A percentile compares a stretch with the other conserved stretches of the same genome.
These are phyloP conservation scores for Backusella tuberculispora DNA, from an alignment of 192 early-diverging fungal genomes.

Conservation along the genomic window DNA sequence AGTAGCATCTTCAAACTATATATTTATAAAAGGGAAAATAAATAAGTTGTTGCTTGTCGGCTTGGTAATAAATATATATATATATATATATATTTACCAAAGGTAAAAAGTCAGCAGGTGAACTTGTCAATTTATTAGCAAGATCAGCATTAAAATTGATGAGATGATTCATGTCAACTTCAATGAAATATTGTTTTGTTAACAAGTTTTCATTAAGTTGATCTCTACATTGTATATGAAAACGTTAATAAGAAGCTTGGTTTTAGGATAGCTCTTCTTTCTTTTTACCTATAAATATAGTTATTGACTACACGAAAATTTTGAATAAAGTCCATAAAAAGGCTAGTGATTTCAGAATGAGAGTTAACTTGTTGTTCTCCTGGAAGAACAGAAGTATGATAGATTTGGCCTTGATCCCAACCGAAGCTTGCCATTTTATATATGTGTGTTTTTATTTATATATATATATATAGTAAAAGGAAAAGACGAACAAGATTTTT, in stretches of 20 bases:
- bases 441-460: too few species aligned
- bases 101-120: slow-evolving; percentile 81
- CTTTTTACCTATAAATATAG: slow-evolving; percentile 79
- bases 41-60: background rate
- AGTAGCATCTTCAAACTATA: slow-evolving; percentile 88
- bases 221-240: slow-evolving; percentile 60
- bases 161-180: slow-evolving; percentile 89
- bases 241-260: too few species aligned
- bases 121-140: slow-evolving; percentile 76
- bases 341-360: slow-evolving; percentile 63
- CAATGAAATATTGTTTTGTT: slow-evolving; percentile 74
- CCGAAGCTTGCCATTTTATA: slow-evolving; percentile 60
- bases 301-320: slow-evolving; percentile 85
- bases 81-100: slow-evolving; percentile 54
- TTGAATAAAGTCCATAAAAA: slow-evolving; percentile 83
- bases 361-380: slow-evolving; percentile 60
- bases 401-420: slow-evolving; percentile 84
- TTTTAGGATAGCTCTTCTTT: background rate
- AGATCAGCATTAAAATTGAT: slow-evolving; percentile 84
- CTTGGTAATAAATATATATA: background rate
- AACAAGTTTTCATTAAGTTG: slow-evolving; percentile 87
- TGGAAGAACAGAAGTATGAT: slow-evolving; percentile 69
- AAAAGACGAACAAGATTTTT: background rate
- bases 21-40: background rate
- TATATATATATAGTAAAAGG: background rate